Percentiles rank a stretch among this genome's conserved stretches.
phyloP scores from a whole-genome alignment of 2,329 filamentous ascomycete species.

The Fusarium sp. region DNA sequence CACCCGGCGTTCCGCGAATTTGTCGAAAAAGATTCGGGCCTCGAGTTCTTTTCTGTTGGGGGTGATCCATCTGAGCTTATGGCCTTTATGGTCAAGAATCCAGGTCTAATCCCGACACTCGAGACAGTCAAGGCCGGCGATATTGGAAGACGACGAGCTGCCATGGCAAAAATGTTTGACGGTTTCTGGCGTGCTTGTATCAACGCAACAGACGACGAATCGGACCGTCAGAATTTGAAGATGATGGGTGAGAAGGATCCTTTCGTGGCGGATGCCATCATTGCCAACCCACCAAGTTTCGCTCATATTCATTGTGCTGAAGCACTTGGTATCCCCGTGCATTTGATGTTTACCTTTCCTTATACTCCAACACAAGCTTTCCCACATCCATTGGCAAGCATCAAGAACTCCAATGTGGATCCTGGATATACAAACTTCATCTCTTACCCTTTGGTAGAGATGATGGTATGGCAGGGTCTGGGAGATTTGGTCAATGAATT shows the following conservation, averaged over 20 bases:
- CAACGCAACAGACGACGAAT: constrained; percentile 77
- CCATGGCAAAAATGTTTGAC: constrained; percentile 87
- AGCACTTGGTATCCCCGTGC: constrained; percentile 81
- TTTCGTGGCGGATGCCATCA: constrained; percentile 84
- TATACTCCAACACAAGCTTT: constrained; percentile 83
- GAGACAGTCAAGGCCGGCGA: constrained; percentile 82
- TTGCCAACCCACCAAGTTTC: constrained; percentile 86
- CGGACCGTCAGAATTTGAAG: constrained; percentile 71
- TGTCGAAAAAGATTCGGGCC: constrained; percentile 77
- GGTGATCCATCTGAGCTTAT: constrained; percentile 86
- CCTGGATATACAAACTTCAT: constrained; percentile 84
- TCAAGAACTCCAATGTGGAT: constrained; percentile 81
- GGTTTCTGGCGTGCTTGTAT: constrained; percentile 87
- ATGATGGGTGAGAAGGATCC: constrained; percentile 75
- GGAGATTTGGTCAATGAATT: constrained; percentile 85
- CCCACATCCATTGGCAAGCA: constrained; percentile 83
- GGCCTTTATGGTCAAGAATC: constrained; percentile 92
- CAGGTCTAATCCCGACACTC: constrained; percentile 81
- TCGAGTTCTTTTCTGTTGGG: constrained; percentile 87
- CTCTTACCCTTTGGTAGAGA: constrained; percentile 84
- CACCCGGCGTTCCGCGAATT: constrained; percentile 85
- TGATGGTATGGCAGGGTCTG: constrained; percentile 92
- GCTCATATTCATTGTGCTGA: constrained; percentile 86
- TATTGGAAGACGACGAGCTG: constrained; percentile 74
- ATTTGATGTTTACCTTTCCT: constrained; percentile 92